A percentile compares a stretch with the other conserved stretches of the same genome.
Conservation (phyloP, 2,329 filamentous ascomycete species). For the Penicillium sp. region DNA sequence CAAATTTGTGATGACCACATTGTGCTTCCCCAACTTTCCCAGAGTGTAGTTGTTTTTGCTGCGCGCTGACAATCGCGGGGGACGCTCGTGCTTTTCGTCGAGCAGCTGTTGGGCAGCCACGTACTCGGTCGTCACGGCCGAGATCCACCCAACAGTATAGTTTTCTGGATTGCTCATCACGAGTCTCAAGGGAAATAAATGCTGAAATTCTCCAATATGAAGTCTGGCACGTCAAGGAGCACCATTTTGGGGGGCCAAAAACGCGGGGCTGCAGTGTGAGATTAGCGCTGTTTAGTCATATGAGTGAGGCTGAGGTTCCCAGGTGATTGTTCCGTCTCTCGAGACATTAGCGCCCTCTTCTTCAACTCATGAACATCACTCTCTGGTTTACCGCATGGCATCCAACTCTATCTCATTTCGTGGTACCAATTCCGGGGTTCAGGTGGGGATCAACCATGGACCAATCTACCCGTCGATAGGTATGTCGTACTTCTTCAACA, state of each 20-base stretch:
- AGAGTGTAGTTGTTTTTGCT: conserved; percentile 33
- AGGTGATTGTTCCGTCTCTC: not conserved
- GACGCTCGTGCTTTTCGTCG: conserved; percentile 41
- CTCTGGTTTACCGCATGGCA: not conserved
- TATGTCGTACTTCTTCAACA: not conserved
- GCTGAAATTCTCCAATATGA: not conserved
- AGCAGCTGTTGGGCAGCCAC: conserved; percentile 44
- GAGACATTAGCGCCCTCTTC: not conserved
- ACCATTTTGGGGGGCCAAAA: not conserved
- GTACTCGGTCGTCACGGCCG: conserved; percentile 40
- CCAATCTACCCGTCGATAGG: not conserved
- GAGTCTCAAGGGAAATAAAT: not conserved
- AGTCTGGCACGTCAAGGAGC: not conserved
- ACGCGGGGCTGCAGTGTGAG: not conserved
- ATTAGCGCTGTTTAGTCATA: not conserved
- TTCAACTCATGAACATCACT: not conserved
- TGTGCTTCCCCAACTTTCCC: conserved; percentile 30
- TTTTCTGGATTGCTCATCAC: conserved; percentile 5
- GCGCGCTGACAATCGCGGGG: conserved; percentile 10
- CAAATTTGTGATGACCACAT: conserved; percentile 27
- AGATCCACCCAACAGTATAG: conserved; percentile 51
- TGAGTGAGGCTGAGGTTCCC: not conserved
- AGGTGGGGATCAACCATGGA: not conserved
- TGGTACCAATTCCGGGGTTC: not conserved
- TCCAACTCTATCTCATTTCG: not conserved